Evolutionary conservation across 768 basidiomycete genomes (phyloP).

Genomic region (Hypholoma sublateritium): DNA sequence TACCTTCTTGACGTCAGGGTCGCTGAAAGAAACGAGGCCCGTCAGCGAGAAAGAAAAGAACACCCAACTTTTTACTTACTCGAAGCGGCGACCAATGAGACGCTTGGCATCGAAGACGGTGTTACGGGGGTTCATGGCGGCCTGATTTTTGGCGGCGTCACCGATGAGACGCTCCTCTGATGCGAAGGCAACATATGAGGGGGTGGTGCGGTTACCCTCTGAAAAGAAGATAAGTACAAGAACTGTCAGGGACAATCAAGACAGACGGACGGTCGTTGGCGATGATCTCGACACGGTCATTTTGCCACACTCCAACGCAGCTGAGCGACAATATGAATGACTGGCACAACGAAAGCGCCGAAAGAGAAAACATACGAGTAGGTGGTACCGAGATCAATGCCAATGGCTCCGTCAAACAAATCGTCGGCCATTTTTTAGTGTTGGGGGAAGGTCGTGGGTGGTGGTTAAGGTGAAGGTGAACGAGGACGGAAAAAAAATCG

Average conservation of each 20-base stretch:
- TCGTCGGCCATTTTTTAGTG: constrained; percentile 78
- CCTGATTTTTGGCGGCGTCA: constrained; percentile 98
- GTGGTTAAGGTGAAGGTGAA: constrained; percentile 38
- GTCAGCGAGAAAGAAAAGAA: constrained; percentile 1
- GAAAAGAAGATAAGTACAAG: constrained; percentile 13
- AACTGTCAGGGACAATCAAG: not conserved
- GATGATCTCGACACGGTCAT: constrained; percentile 99
- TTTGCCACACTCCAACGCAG: constrained; percentile 99
- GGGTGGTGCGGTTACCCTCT: constrained; percentile 95
- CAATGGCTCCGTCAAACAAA: constrained; percentile 93
- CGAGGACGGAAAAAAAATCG: constrained; percentile 48
- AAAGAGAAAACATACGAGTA: constrained; percentile 65
- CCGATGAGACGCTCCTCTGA: constrained; percentile 96
- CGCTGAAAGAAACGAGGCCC: constrained; percentile 40
- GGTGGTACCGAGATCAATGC: constrained; percentile 93
- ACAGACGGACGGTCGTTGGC: constrained; percentile 81
- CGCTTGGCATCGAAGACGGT: constrained; percentile 99
- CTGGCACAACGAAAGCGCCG: constrained; percentile 6
- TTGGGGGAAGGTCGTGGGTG: constrained; percentile 30
- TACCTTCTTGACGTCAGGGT: constrained; percentile 93
- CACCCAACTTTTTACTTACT: constrained; percentile 60
- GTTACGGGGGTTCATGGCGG: constrained; percentile 97
- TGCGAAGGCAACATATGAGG: constrained; percentile 95
- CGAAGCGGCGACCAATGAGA: constrained; percentile 92
- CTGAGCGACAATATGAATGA: constrained; percentile 37